Base-by-base conservation (phyloP, 2,329 filamentous ascomycete species). In the Paraphoma chrysanthemicola region DNA sequence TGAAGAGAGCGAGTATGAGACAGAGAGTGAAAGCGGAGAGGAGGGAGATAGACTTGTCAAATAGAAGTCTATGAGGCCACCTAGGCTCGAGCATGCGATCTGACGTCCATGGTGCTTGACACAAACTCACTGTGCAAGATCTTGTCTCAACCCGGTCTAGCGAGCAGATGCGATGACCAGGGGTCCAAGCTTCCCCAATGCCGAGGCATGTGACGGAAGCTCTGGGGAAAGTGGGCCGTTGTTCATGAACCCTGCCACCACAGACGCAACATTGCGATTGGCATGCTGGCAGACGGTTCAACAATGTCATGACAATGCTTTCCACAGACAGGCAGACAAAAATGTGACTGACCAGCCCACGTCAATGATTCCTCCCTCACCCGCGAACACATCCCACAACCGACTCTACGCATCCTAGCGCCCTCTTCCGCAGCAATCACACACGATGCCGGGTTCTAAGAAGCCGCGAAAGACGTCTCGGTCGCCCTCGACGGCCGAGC, bases 1-100 rank as follows among this genome's bases (percentile, higher is more conserved):
- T 33, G 78, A 79, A 51, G 84, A 85, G 39, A 84, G 84, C n/a
- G 87, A 86, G 39, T 86, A 88, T 17, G 87, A 86, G 45, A 86
- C 88, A n/a, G 71, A 74, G 81, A 87, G 39, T 79, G 85, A 62
- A 75, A 80, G 66, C 76, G 72, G 67, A 12, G 68, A 68, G 9
- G 77, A 80, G 56, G 62, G 62, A 11, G 74, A 72, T 45, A 70
- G 73, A 31, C 65, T 80, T 49, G 73, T 80, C 14, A 77, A 70
- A 53, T 75, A 42, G n/a, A 9, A 11, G 11, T 9, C 16, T 16
- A 42, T 9, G 16, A 16, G 10, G 39, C 11, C 11, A 16, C 39
- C 14, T 14, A 6, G 11, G 33, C 14, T 10, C 9, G 14, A 6
- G 2, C 33, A 23, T 2, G 2, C 23, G 23, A 23, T 23, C 23